These are phyloP conservation scores for Leptomonas pyrrhocoris DNA, from an alignment of 208 protist genomes.

Conservation along the genomic window DNA sequence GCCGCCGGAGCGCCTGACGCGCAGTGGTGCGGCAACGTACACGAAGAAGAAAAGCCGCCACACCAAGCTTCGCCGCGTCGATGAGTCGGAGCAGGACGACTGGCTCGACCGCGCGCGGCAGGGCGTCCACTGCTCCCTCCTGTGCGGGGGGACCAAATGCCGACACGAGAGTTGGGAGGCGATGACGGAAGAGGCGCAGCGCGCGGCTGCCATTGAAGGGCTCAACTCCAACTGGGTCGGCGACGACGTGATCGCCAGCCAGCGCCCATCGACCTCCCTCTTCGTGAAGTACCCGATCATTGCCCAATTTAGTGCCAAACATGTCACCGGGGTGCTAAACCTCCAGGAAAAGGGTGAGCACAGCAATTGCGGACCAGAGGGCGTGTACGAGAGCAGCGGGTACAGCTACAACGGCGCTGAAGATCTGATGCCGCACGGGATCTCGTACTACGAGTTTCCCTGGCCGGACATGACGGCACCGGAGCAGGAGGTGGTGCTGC, in stretches of 20 bases:
- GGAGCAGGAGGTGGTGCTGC: slow-evolving; percentile 85
- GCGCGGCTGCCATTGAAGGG: slow-evolving; percentile 78
- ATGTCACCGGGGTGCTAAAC: slow-evolving; percentile 89
- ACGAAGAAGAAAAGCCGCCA: slow-evolving; percentile 37
- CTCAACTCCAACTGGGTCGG: slow-evolving; percentile 91
- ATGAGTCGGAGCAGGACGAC: slow-evolving; percentile 74
- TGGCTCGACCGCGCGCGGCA: slow-evolving; percentile 77
- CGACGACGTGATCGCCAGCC: slow-evolving; percentile 84
- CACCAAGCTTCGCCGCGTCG: slow-evolving; percentile 50
- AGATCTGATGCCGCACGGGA: slow-evolving; percentile 86
- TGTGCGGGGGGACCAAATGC: slow-evolving; percentile 83
- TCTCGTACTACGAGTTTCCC: slow-evolving; percentile 91
- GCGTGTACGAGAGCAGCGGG: slow-evolving; percentile 79
- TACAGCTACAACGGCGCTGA: slow-evolving; percentile 91
- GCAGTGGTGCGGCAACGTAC: slow-evolving; percentile 15
- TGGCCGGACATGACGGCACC: slow-evolving; percentile 93
- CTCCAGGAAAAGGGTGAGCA: slow-evolving; percentile 93
- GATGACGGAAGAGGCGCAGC: slow-evolving; percentile 48
- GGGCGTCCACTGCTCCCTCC: slow-evolving; percentile 79
- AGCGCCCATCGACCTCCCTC: slow-evolving; percentile 84
- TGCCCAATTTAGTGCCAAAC: slow-evolving; percentile 74
- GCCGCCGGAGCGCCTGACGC: slow-evolving; percentile 41
- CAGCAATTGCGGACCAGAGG: slow-evolving; percentile 89
- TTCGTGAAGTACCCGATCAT: slow-evolving; percentile 89
- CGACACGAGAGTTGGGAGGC: slow-evolving; percentile 83